Conservation (phyloP, 2,329 filamentous ascomycete genomes). For the Leptographium wingfieldii region DNA sequence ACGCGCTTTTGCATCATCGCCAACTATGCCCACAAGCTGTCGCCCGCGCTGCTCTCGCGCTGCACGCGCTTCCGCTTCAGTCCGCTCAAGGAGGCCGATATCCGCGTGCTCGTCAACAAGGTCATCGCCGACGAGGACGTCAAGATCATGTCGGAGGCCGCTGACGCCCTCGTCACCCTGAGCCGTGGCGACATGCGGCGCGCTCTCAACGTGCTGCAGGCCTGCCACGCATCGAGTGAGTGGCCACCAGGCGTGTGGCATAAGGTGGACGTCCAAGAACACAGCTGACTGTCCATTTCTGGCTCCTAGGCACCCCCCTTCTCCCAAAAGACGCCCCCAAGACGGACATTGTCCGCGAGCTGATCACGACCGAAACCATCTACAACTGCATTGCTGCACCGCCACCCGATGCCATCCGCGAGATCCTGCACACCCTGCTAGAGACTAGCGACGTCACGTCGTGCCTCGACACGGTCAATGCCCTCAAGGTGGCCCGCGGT, state of each 20-base stretch:
- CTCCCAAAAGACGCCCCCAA: constrained; percentile 47
- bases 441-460: constrained; percentile 78
- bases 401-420: constrained; percentile 74
- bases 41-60: constrained; percentile 78
- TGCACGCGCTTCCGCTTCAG: constrained; percentile 95
- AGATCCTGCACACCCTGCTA: constrained; percentile 74
- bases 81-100: constrained; percentile 79
- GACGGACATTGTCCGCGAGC: constrained; percentile 45
- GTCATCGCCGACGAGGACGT: constrained; percentile 82
- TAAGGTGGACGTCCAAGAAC: no score
- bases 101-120: constrained; percentile 71
- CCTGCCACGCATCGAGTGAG: constrained; percentile 77
- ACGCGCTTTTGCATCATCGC: constrained; percentile 97
- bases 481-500: constrained; percentile 73
- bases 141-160: constrained; percentile 68
- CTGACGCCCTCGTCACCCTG: constrained; percentile 70
- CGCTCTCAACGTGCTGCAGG: constrained; percentile 89
- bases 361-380: constrained; percentile 79
- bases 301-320: constrained; percentile 41
- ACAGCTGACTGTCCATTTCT: background rate
- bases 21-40: constrained; percentile 97
- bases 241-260: no score
- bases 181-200: constrained; percentile 95
- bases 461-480: constrained; percentile 77
- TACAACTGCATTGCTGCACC: constrained; percentile 97